Evolutionary conservation across 169 alveolate genomes (phyloP).

Genomic region (Plasmodium malariae): DNA sequence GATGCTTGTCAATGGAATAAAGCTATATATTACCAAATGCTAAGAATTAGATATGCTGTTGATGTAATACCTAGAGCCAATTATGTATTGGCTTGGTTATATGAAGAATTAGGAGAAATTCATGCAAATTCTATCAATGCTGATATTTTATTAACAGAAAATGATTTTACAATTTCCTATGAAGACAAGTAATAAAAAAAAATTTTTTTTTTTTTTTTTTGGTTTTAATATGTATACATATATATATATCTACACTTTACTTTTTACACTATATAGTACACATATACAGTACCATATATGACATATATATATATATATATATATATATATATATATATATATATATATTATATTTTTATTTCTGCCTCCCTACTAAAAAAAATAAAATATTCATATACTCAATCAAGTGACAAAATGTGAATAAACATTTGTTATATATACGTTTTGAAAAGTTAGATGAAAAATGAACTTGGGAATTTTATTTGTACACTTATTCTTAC

Average conservation of each 20-base stretch:
- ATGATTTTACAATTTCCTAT: slow-evolving; percentile 57
- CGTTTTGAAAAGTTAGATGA: too few relatives aligned
- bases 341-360: background rate
- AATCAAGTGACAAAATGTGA: background rate
- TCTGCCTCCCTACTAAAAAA: background rate
- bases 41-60: slow-evolving; percentile 78
- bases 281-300: too few relatives aligned
- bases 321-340: background rate
- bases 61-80: slow-evolving; percentile 85
- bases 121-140: slow-evolving; percentile 74
- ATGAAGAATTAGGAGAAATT: slow-evolving; percentile 89
- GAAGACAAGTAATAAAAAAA: slow-evolving; percentile 45
- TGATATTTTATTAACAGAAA: slow-evolving; percentile 70
- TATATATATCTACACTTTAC: background rate
- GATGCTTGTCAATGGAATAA: slow-evolving; percentile 77
- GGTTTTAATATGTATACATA: background rate
- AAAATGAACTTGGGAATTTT: background rate
- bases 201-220: too few relatives aligned
- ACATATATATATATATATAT: background rate
- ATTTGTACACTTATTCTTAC: background rate
- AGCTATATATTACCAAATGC: slow-evolving; percentile 80
- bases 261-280: too few relatives aligned
- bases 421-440: too few relatives aligned
- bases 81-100: slow-evolving; percentile 89
- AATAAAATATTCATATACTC: background rate